Evolutionary conservation across 768 basidiomycete species (phyloP), one percentile per base, ranked within the genome.

Genomic region (Panellus pusillus): DNA sequence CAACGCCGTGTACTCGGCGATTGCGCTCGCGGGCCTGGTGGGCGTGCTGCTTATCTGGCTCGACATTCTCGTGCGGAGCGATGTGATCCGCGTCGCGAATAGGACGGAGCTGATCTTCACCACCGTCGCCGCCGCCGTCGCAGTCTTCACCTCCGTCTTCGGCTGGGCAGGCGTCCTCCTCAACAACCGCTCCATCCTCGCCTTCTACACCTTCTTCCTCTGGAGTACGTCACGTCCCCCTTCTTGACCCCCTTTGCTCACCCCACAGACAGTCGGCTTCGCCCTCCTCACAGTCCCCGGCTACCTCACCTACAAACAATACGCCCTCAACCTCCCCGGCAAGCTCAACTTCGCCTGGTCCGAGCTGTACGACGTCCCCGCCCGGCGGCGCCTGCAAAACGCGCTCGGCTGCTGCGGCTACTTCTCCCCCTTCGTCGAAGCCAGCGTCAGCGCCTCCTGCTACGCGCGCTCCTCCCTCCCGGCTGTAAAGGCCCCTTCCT

Each of bases 271-370:
- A 35, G 32, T 87, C 65, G 80, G 80, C 52, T 86, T 93, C 63
- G 86, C 76, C 1, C 71, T 90, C 55, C 77, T 92, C 63, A 79
- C 89, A 64, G 72, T 81, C 0, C 91, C 91, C 0, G 90, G 91
- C 0, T 93, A 93, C 69, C 71, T 90, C 60, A 83, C 87, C 40
- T 93, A 90, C 78, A 84, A 84, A 63, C 74, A 77, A 17, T 77
- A 79, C 48, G 59, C 67, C 2, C 76, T 76, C 63, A 78, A 79
- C 66, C 76, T 92, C 41, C 86, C 89, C 62, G 90, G 87, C 50
- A 91, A 92, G 72, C 61, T 90, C 68, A 91, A 90, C 68, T 68
- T 76, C 2, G 82, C 88, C 62, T 91, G 89, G 90, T 84, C 82
- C 49, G 74, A 80, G 32, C 52, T 62, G 29, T 76, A 91, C 19